These are phyloP conservation scores for Thinopyrum elongatum DNA, from an alignment of 176 grass and related monocot species.

Conservation along the genomic window DNA sequence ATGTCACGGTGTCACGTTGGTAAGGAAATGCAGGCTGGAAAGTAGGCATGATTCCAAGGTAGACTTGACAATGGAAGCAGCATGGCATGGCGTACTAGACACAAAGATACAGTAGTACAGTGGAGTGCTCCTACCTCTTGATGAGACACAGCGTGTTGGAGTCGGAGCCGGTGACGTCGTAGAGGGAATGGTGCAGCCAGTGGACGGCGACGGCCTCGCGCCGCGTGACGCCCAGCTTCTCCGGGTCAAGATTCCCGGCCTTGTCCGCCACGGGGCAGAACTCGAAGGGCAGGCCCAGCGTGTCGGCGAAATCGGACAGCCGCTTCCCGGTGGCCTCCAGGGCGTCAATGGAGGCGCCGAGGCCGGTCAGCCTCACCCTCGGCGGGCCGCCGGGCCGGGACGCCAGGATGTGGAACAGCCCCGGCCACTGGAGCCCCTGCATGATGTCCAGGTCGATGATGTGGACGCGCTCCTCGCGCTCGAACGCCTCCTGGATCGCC, in stretches of 20 bases:
- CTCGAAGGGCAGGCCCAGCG: constrained; percentile 83
- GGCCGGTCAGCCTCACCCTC: constrained; percentile 65
- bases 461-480: constrained; percentile 87
- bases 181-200: constrained; percentile 98
- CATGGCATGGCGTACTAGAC: not conserved
- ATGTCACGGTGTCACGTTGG: constrained; percentile 29
- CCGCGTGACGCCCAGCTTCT: constrained; percentile 65
- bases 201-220: constrained; percentile 92
- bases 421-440: constrained; percentile 97
- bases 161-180: constrained; percentile 88
- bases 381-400: constrained; percentile 87
- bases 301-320: constrained; percentile 88
- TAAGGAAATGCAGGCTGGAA: constrained; percentile 21
- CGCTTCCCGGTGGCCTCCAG: constrained; percentile 88
- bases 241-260: constrained; percentile 87
- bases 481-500: constrained; percentile 97
- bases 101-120: not conserved
- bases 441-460: constrained; percentile 99
- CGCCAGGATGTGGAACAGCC: constrained; percentile 95
- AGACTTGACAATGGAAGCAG: constrained; percentile 10
- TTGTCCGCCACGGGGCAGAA: constrained; percentile 85
- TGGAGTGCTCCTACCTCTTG: constrained; percentile 49
- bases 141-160: constrained; percentile 80
- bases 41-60: constrained; percentile 30
- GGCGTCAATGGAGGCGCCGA: constrained; percentile 71